Percentiles rank a stretch among this genome's conserved stretches.
phyloP scores from a whole-genome alignment of 208 protist genomes.

The Kentomonas sorsogonicus region DNA sequence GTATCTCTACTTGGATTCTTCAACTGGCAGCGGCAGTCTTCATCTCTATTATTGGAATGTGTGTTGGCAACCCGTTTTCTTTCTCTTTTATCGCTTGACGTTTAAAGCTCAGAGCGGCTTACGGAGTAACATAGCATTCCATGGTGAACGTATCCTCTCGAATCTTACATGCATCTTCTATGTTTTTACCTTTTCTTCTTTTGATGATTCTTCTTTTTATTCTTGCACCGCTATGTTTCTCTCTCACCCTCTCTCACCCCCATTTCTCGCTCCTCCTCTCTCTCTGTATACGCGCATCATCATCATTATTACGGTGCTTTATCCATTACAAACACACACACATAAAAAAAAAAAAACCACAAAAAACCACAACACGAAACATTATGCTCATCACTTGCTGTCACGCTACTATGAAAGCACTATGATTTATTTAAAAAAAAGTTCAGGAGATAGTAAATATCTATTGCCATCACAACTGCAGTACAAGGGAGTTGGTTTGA shows the following conservation, averaged over 20 bases:
- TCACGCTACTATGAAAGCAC: no score
- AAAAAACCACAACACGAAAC: constrained; percentile 3
- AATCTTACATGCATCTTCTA: no score
- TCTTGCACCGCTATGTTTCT: no score
- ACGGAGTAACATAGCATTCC: no score
- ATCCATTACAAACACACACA: background rate
- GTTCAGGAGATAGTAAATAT: background rate
- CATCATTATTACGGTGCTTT: background rate
- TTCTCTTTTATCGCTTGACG: background rate
- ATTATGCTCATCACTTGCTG: background rate
- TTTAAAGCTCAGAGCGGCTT: no score
- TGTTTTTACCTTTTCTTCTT: background rate
- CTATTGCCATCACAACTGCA: no score
- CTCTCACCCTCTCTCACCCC: no score
- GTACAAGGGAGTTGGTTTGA: no score
- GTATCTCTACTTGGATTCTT: no score
- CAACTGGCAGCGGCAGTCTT: no score
- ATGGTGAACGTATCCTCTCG: no score
- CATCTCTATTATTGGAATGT: no score
- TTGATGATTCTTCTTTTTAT: background rate
- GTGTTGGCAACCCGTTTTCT: background rate
- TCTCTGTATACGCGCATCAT: background rate
- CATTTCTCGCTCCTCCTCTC: background rate
- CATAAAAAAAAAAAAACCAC: constrained; percentile 7
- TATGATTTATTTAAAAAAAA: background rate